A percentile compares a stretch with the other conserved stretches of the same genome.
Conservation (phyloP, 208 protist genomes). For the Acanthamoeba rhysodes region DNA sequence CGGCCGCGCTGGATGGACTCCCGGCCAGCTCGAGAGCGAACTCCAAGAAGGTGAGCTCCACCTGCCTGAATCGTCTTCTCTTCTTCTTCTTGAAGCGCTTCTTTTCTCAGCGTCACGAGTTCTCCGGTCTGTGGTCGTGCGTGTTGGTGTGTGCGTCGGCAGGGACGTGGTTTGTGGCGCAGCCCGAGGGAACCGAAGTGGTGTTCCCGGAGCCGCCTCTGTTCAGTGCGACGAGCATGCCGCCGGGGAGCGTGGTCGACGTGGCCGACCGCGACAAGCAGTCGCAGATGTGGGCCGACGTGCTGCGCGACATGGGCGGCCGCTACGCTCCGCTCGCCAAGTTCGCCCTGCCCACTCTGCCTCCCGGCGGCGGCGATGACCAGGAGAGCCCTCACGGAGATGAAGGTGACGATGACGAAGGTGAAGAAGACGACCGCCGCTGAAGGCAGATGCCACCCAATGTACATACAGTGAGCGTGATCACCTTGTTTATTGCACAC, state of each 20-base stretch:
- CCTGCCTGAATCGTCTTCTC: too few relatives aligned
- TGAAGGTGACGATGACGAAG: not conserved
- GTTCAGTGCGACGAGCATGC: conserved; percentile 3
- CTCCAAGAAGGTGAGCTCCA: conserved; percentile 10
- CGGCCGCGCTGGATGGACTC: not conserved
- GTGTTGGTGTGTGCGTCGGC: not conserved
- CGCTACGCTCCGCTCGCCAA: conserved; percentile 10
- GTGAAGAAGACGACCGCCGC: not conserved
- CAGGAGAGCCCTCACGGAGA: not conserved
- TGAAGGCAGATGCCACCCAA: too few relatives aligned
- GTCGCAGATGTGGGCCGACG: conserved; percentile 15
- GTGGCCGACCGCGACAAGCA: conserved; percentile 9
- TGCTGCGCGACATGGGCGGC: conserved; percentile 27
- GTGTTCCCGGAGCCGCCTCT: conserved; percentile 19
- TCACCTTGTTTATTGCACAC: not conserved
- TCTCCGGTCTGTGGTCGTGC: not conserved
- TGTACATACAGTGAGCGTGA: not conserved
- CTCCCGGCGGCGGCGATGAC: not conserved
- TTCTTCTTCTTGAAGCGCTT: not conserved
- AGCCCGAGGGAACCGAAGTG: not conserved
- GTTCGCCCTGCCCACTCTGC: not conserved
- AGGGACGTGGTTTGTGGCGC: conserved; percentile 54
- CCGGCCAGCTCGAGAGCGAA: conserved; percentile 30
- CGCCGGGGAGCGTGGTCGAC: not conserved
- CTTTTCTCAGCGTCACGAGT: not conserved